phyloP scores from a whole-genome alignment of 2,329 filamentous ascomycete species.

The Madurella mycetomatis region DNA sequence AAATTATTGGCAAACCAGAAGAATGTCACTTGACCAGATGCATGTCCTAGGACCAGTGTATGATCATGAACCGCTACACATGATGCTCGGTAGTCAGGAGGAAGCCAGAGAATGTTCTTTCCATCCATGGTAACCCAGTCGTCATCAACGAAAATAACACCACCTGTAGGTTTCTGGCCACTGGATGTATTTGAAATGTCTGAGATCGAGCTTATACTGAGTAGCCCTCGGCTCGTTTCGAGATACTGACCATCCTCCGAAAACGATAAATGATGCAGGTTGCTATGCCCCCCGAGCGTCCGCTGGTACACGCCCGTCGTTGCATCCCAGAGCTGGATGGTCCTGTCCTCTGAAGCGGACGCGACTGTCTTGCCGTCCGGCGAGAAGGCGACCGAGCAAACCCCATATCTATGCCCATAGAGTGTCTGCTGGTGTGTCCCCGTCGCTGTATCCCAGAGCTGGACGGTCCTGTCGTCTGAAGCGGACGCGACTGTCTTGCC shows the following conservation, averaged over 20 bases:
- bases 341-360: not conserved
- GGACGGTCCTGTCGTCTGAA: not conserved
- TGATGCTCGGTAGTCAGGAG: not conserved
- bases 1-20: slow-evolving; percentile 4
- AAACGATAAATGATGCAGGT: not conserved
- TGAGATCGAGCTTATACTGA: not conserved
- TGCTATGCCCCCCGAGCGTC: not conserved
- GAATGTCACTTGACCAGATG: not conserved
- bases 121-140: slow-evolving; percentile 1
- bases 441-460: not conserved
- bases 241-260: slow-evolving; percentile 1
- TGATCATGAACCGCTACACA: not conserved
- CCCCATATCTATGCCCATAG: not conserved
- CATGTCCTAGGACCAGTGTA: not conserved
- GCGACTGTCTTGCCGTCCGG: not conserved
- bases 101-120: slow-evolving; percentile 2
- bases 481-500: not conserved
- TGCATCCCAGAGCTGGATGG: not conserved
- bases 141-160: slow-evolving; percentile 1
- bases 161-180: not conserved
- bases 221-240: slow-evolving; percentile 1
- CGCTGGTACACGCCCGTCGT: not conserved
- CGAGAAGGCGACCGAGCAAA: not conserved
- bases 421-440: not conserved
- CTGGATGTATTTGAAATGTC: not conserved